Evolutionary conservation across 768 basidiomycete species (phyloP).

Genomic region (Exidia glandulosa): DNA sequence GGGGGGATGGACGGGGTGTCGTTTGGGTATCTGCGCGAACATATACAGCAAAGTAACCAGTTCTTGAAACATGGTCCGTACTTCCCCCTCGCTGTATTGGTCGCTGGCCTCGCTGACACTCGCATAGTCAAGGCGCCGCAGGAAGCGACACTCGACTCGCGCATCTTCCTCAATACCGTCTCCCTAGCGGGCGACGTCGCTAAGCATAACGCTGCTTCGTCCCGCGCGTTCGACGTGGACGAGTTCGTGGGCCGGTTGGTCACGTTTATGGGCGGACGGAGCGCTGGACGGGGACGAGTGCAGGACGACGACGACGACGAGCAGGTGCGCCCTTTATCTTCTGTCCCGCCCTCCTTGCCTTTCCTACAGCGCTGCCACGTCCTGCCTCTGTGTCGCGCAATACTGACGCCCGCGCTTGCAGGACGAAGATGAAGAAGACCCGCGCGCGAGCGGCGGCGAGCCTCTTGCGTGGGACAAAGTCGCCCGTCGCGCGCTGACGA

Average conservation of each 20-base stretch:
- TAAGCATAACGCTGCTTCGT: slow-evolving; percentile 81
- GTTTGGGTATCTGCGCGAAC: slow-evolving; percentile 6
- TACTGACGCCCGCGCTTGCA: too few species aligned
- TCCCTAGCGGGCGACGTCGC: slow-evolving; percentile 78
- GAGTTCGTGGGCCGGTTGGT: slow-evolving; percentile 75
- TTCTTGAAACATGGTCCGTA: slow-evolving; percentile 12
- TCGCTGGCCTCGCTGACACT: not conserved
- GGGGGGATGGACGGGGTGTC: slow-evolving; percentile 24
- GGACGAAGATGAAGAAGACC: slow-evolving; percentile 19
- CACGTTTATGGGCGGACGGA: slow-evolving; percentile 63
- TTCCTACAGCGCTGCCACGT: too few species aligned
- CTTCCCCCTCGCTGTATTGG: not conserved
- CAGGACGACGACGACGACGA: slow-evolving; percentile 29
- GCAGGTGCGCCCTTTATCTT: too few species aligned
- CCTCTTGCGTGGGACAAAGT: slow-evolving; percentile 75
- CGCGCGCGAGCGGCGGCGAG: slow-evolving; percentile 31
- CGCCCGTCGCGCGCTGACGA: slow-evolving; percentile 72
- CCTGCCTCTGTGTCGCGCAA: too few species aligned
- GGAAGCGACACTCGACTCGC: slow-evolving; percentile 85
- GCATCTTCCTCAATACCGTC: slow-evolving; percentile 64
- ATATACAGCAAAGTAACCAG: slow-evolving; percentile 9
- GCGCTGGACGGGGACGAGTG: slow-evolving; percentile 20
- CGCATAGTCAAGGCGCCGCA: slow-evolving; percentile 64
- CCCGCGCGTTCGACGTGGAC: slow-evolving; percentile 82
- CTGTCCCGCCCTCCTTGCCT: too few species aligned